Evolutionary conservation across 2,329 filamentous ascomycete genomes (phyloP).

Genomic region (Neobulgaria alba): DNA sequence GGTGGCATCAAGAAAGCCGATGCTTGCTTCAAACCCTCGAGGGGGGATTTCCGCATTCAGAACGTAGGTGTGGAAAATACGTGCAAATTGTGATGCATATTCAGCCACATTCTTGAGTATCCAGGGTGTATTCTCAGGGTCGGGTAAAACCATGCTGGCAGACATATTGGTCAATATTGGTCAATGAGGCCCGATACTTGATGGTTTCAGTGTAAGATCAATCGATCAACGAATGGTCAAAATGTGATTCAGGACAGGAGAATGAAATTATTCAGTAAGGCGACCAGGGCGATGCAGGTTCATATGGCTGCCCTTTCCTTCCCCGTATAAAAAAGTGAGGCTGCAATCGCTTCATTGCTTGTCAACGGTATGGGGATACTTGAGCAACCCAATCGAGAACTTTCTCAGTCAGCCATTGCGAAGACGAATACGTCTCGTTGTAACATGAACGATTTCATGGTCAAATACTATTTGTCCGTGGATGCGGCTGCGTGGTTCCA

Average conservation of each 20-base stretch:
- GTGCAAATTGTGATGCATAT: constrained; percentile 16
- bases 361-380: too few relatives aligned
- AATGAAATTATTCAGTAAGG: too few relatives aligned
- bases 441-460: neutral
- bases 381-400: too few relatives aligned
- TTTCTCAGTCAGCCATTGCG: too few relatives aligned
- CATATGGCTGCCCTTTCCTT: neutral
- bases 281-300: too few relatives aligned
- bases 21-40: constrained; percentile 11
- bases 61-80: constrained; percentile 15
- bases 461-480: neutral
- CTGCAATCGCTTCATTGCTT: too few relatives aligned
- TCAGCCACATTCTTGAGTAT: constrained; percentile 5
- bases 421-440: too few relatives aligned
- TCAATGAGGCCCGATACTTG: too few relatives aligned
- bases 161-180: too few relatives aligned
- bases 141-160: constrained; percentile 10
- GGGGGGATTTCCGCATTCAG: constrained; percentile 4
- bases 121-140: constrained; percentile 1
- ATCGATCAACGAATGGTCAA: too few relatives aligned
- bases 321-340: neutral
- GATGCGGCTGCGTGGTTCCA: neutral
- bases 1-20: constrained; percentile 15
- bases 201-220: too few relatives aligned
- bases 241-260: too few relatives aligned